These are phyloP conservation scores for Candida yuanshanica DNA, from an alignment of 805 yeast genomes.

Conservation along the genomic window DNA sequence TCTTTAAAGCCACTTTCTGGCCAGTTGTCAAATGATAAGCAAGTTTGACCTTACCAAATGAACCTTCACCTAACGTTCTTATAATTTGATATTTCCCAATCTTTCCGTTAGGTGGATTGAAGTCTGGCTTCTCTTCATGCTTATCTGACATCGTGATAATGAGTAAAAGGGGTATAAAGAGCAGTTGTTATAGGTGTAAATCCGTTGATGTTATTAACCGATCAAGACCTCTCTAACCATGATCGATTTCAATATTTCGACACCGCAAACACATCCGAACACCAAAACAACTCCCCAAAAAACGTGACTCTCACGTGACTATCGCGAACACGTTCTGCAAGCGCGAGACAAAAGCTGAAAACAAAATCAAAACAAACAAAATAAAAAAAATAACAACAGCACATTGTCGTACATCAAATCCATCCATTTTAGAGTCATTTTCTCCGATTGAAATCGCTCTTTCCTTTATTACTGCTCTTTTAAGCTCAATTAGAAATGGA, in stretches of 20 bases:
- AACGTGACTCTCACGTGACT: not conserved
- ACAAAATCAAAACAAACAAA: not conserved
- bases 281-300: not conserved
- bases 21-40: conserved; percentile 89
- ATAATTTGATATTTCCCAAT: conserved; percentile 93
- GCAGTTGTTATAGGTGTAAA: too few relatives aligned
- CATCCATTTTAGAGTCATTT: too few relatives aligned
- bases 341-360: too few relatives aligned
- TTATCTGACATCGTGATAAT: conserved; percentile 14
- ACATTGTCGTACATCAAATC: too few relatives aligned
- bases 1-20: conserved; percentile 87
- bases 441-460: too few relatives aligned
- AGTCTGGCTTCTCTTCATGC: conserved; percentile 22
- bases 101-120: conserved; percentile 33
- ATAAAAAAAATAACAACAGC: not conserved
- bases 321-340: not conserved
- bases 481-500: conserved; percentile 24
- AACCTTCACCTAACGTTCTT: conserved; percentile 92
- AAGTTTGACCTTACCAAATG: conserved; percentile 91
- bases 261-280: not conserved
- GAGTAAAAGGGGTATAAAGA: not conserved
- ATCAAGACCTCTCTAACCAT: too few relatives aligned
- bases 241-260: not conserved
- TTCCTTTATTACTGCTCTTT: not conserved
- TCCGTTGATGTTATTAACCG: too few relatives aligned